These are phyloP conservation scores for Fusarium dimerum DNA, from an alignment of 2,329 filamentous ascomycete species.

Conservation along the genomic window DNA sequence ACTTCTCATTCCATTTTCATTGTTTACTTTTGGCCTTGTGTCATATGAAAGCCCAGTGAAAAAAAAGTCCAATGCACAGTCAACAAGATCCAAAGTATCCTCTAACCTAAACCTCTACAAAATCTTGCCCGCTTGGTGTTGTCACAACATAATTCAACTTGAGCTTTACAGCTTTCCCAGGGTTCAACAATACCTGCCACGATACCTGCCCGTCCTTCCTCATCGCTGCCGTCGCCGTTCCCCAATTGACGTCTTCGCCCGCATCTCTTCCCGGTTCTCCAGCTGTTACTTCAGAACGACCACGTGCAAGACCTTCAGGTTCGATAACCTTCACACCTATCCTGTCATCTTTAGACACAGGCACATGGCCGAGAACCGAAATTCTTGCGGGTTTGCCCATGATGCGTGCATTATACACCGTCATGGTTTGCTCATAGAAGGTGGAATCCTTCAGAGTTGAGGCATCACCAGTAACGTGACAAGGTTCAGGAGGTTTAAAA, in stretches of 20 bases:
- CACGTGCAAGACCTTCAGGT: slow-evolving; percentile 48
- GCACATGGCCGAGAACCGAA: slow-evolving; percentile 60
- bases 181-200: slow-evolving; percentile 60
- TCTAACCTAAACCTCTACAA: slow-evolving; percentile 23
- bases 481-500: slow-evolving; percentile 52
- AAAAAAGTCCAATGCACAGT: not conserved
- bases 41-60: not conserved
- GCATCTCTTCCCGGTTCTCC: slow-evolving; percentile 35
- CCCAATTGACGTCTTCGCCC: slow-evolving; percentile 47
- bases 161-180: slow-evolving; percentile 58
- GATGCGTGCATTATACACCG: slow-evolving; percentile 52
- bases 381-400: slow-evolving; percentile 43
- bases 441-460: slow-evolving; percentile 50
- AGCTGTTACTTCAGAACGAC: slow-evolving; percentile 38
- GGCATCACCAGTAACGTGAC: slow-evolving; percentile 51
- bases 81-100: not conserved
- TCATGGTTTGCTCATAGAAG: slow-evolving; percentile 50
- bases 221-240: slow-evolving; percentile 52
- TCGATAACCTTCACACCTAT: slow-evolving; percentile 51
- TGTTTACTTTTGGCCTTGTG: no score
- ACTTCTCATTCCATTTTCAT: no score
- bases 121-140: slow-evolving; percentile 51
- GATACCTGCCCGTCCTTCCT: slow-evolving; percentile 58
- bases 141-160: slow-evolving; percentile 62
- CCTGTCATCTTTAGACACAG: slow-evolving; percentile 61